A percentile compares a stretch with the other conserved stretches of the same genome.
phyloP scores from a whole-genome alignment of 2,329 filamentous ascomycete genomes.

The Microsporum ferrugineum region DNA sequence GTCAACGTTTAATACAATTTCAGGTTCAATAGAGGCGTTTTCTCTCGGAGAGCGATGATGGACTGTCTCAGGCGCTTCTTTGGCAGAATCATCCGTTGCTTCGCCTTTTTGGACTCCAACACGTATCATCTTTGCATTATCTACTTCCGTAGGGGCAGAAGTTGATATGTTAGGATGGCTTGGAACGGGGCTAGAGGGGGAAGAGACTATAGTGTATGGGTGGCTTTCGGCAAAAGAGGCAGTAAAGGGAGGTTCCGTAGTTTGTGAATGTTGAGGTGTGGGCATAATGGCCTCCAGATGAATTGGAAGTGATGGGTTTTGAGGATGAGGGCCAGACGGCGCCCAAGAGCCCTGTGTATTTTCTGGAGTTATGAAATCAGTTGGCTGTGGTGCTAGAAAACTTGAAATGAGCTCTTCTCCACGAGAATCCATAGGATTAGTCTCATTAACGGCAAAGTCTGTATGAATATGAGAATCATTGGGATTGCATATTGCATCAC shows the following conservation, averaged over 20 bases:
- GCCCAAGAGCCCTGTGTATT: conserved; percentile 6
- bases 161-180: background rate
- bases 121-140: background rate
- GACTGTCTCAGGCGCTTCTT: background rate
- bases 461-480: background rate
- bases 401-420: background rate
- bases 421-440: background rate
- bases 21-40: background rate
- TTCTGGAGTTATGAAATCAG: conserved; percentile 3
- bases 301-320: background rate
- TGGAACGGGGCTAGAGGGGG: background rate
- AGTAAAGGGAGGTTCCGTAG: background rate
- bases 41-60: background rate
- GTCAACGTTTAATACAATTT: conserved; percentile 4
- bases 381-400: background rate
- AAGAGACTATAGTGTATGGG: background rate
- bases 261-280: conserved; percentile 7
- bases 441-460: background rate
- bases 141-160: background rate
- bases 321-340: background rate
- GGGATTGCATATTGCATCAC: background rate
- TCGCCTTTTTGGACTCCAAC: background rate
- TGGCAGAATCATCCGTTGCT: background rate
- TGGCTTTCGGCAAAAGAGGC: background rate
- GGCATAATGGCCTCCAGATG: background rate